These are phyloP conservation scores for Rhodotorula sp. DNA, from an alignment of 1,284 basidiomycete species.

Conservation along the genomic window DNA sequence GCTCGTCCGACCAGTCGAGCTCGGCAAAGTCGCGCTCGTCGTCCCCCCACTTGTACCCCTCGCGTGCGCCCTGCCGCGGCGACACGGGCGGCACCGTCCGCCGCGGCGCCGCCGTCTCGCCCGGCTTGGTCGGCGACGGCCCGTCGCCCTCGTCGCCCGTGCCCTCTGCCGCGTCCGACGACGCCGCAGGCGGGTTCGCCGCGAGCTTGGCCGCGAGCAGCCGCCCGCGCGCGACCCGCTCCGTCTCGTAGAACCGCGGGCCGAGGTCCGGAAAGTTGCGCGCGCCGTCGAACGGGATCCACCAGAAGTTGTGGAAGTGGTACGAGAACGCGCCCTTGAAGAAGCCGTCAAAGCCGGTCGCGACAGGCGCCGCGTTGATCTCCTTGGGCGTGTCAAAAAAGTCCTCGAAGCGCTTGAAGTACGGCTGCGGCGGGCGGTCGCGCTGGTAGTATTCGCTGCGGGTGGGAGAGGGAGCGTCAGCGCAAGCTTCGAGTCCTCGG, in stretches of 20 bases:
- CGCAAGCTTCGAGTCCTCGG: no score
- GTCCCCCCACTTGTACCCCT: conserved; percentile 38
- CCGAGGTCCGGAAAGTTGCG: conserved; percentile 92
- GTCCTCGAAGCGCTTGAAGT: conserved; percentile 63
- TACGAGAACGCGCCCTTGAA: conserved; percentile 81
- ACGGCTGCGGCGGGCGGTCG: conserved; percentile 78
- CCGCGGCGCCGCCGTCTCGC: conserved; percentile 1
- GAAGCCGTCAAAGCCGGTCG: conserved; percentile 78
- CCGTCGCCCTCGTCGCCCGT: background rate
- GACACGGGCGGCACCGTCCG: background rate
- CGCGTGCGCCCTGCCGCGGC: background rate
- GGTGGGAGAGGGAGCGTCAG: background rate
- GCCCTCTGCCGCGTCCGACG: background rate
- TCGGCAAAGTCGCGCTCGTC: conserved; percentile 40
- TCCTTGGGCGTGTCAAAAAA: conserved; percentile 76
- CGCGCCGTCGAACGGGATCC: conserved; percentile 84
- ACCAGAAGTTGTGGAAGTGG: conserved; percentile 60
- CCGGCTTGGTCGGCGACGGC: conserved; percentile 37
- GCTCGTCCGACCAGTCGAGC: conserved; percentile 33
- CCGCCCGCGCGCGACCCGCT: conserved; percentile 49
- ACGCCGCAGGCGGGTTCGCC: background rate
- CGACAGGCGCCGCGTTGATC: conserved; percentile 69
- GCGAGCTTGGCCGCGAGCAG: conserved; percentile 36
- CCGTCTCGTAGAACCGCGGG: conserved; percentile 62
- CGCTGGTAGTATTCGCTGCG: conserved; percentile 69